Conservation (phyloP, 2,329 filamentous ascomycete species). For the Trichoderma brevicompactum region DNA sequence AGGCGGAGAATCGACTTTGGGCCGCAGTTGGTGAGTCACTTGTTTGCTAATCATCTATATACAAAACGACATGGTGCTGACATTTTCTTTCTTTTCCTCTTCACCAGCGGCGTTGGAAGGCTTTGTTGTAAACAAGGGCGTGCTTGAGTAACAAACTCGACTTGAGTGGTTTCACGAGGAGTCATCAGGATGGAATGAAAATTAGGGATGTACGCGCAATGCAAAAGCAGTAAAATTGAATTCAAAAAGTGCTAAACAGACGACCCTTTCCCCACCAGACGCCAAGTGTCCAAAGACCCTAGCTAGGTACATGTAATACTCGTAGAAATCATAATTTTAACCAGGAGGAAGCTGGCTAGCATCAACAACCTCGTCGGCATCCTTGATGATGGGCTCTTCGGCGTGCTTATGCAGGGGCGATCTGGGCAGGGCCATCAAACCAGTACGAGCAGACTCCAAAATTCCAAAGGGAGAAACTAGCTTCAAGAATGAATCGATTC, state of each 20-base stretch:
- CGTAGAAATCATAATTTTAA: constrained; percentile 49
- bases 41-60: not conserved
- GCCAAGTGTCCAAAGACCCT: constrained; percentile 27
- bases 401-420: constrained; percentile 80
- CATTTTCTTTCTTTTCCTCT: not conserved
- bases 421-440: constrained; percentile 93
- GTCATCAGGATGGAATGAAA: constrained; percentile 16
- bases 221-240: constrained; percentile 22
- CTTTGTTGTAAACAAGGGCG: constrained; percentile 94
- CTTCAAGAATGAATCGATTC: constrained; percentile 98
- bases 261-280: constrained; percentile 30
- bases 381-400: constrained; percentile 74
- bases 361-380: constrained; percentile 93
- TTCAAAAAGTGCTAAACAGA: constrained; percentile 28
- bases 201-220: constrained; percentile 8
- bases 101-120: constrained; percentile 72
- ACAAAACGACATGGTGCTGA: constrained; percentile 29
- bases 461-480: constrained; percentile 93
- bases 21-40: constrained; percentile 71
- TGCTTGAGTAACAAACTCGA: constrained; percentile 53
- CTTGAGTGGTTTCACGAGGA: constrained; percentile 7
- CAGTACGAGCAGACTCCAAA: constrained; percentile 91
- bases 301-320: constrained; percentile 21
- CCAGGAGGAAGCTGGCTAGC: constrained; percentile 91
- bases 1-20: constrained; percentile 95